Percentiles rank a stretch among this genome's conserved stretches.
phyloP scores from a whole-genome alignment of 257 asterid genomes.

The Solanum tarapatanum region DNA sequence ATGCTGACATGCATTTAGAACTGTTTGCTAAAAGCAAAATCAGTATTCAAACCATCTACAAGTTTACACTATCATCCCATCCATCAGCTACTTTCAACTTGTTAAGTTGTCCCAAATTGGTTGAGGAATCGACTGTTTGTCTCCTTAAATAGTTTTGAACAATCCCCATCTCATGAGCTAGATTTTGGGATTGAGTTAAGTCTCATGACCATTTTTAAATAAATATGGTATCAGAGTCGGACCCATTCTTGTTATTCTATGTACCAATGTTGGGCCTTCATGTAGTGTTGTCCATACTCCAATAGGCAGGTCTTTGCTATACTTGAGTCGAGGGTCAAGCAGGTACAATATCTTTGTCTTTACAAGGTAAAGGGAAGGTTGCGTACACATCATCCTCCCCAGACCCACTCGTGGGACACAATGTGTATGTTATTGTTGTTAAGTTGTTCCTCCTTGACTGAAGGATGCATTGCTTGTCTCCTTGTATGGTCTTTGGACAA shows the following conservation, averaged over 20 bases:
- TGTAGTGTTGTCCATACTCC: background rate
- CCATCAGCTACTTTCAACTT: background rate
- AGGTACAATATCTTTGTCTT: background rate
- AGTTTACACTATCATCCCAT: background rate
- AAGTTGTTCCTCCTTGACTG: background rate
- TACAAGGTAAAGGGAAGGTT: background rate
- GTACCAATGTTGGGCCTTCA: background rate
- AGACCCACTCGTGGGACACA: background rate
- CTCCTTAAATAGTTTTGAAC: background rate
- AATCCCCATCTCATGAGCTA: background rate
- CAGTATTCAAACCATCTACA: background rate
- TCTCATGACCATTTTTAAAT: background rate
- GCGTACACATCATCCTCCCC: background rate
- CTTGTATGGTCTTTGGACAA: background rate
- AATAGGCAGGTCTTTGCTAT: background rate
- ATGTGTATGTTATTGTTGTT: background rate
- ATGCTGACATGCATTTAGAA: background rate
- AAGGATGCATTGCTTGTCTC: background rate
- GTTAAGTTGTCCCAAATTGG: background rate
- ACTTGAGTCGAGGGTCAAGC: background rate
- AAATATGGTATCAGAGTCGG: background rate
- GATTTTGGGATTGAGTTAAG: background rate
- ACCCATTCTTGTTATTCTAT: background rate
- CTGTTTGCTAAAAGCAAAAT: background rate
- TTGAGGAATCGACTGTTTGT: background rate